Conservation (phyloP, 192 early-diverging fungal species). For the Podila minutissima region DNA sequence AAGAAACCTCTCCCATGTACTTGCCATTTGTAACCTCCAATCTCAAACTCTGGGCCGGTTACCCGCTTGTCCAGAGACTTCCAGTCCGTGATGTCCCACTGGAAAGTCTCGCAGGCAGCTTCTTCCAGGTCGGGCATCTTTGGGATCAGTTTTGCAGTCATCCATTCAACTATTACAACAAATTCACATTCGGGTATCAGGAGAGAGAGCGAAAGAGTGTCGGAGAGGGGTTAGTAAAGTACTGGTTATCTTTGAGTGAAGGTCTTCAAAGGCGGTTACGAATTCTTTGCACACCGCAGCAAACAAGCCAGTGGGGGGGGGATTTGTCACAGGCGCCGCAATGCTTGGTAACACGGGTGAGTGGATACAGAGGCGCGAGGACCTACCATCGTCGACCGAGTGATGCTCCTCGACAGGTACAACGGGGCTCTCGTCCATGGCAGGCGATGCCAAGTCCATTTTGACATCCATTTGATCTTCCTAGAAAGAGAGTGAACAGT, state of each 20-base stretch:
- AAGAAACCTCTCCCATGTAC: neutral
- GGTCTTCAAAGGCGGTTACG: neutral
- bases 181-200: neutral
- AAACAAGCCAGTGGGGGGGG: neutral
- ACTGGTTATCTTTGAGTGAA: neutral
- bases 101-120: conserved; percentile 44
- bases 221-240: neutral
- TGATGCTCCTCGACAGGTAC: conserved; percentile 25
- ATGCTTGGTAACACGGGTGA: no score
- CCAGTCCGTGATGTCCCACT: conserved; percentile 55
- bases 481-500: neutral
- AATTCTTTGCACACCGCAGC: neutral
- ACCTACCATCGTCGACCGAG: conserved; percentile 9
- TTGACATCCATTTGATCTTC: conserved; percentile 43
- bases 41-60: conserved; percentile 59
- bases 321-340: neutral
- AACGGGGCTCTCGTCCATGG: conserved; percentile 19
- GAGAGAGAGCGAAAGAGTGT: neutral
- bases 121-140: conserved; percentile 53
- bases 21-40: conserved; percentile 59
- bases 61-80: conserved; percentile 49
- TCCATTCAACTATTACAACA: conserved; percentile 45
- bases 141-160: conserved; percentile 54
- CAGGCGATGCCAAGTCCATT: conserved; percentile 3
- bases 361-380: neutral